A percentile compares a stretch with the other conserved stretches of the same genome.
These are phyloP conservation scores for Miscanthus lutarioriparius DNA, from an alignment of 176 grass and related monocot genomes.

Conservation along the genomic window DNA sequence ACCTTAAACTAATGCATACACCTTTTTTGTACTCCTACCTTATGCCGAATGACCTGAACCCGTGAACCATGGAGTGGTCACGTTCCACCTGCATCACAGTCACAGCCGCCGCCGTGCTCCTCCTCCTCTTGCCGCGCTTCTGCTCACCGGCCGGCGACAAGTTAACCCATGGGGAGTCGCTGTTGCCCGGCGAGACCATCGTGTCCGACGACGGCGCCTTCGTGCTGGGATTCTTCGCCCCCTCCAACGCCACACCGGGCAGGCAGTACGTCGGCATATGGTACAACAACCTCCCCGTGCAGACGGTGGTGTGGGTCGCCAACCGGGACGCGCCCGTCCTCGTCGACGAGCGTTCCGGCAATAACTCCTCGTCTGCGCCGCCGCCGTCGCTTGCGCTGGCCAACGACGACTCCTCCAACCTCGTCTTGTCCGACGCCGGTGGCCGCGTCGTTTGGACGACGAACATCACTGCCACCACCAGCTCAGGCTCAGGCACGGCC, in stretches of 20 bases:
- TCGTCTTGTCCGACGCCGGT: constrained; percentile 7
- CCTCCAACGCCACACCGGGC: not conserved
- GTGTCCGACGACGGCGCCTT: constrained; percentile 25
- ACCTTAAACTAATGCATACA: not conserved
- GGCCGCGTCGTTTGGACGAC: constrained; percentile 37
- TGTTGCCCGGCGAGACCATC: not conserved
- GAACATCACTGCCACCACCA: not conserved
- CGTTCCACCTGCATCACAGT: not conserved
- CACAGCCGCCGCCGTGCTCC: not conserved
- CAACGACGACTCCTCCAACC: not conserved
- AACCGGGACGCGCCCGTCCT: constrained; percentile 3
- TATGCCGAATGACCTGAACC: not conserved
- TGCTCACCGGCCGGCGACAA: constrained; percentile 23
- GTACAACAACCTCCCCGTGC: constrained; percentile 24
- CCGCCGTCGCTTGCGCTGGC: not conserved
- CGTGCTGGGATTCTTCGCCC: constrained; percentile 41
- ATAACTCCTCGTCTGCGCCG: not conserved
- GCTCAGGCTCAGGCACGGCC: too few relatives aligned
- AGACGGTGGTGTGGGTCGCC: constrained; percentile 35
- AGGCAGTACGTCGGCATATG: constrained; percentile 41
- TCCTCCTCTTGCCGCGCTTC: constrained; percentile 2
- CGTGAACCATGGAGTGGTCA: constrained; percentile 17
- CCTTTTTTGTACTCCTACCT: too few relatives aligned
- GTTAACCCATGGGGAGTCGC: constrained; percentile 11
- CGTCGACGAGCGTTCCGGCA: not conserved